Evolutionary conservation across 2,329 filamentous ascomycete genomes (phyloP).

Genomic region (Cercospora beticola): DNA sequence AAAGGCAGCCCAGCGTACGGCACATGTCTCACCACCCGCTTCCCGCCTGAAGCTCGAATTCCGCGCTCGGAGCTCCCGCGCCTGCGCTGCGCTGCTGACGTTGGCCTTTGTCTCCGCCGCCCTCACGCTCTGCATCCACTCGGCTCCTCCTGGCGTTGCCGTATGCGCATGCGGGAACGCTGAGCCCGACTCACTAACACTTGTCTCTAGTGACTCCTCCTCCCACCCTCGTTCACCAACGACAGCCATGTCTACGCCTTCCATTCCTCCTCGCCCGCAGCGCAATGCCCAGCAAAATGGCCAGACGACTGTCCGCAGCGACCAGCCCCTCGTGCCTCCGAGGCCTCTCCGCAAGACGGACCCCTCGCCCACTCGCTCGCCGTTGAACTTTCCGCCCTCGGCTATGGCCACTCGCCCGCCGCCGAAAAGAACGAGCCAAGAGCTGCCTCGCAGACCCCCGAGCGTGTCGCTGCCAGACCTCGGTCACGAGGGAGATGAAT

Average conservation of each 20-base stretch:
- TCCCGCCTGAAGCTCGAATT: neutral
- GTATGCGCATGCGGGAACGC: constrained; percentile 10
- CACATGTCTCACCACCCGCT: neutral
- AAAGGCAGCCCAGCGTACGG: neutral
- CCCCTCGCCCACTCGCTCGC: constrained; percentile 83
- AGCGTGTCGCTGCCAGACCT: constrained; percentile 73
- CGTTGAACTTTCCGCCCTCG: constrained; percentile 70
- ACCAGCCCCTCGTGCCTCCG: constrained; percentile 73
- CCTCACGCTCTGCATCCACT: neutral
- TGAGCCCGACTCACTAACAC: constrained; percentile 15
- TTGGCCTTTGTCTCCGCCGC: neutral
- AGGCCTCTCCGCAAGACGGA: constrained; percentile 73
- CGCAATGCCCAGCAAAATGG: constrained; percentile 48
- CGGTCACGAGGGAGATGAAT: constrained; percentile 87
- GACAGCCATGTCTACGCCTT: constrained; percentile 40
- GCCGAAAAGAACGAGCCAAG: constrained; percentile 52
- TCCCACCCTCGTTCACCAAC: neutral
- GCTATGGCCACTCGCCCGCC: constrained; percentile 38
- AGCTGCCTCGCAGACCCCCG: constrained; percentile 58
- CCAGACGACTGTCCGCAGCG: constrained; percentile 46
- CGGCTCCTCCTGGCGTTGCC: neutral
- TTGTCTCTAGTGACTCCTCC: constrained; percentile 7
- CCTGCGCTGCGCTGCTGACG: neutral
- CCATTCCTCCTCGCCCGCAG: constrained; percentile 63
- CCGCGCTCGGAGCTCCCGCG: neutral